phyloP scores from a whole-genome alignment of 306 rosid species.

The Malus fusca region DNA sequence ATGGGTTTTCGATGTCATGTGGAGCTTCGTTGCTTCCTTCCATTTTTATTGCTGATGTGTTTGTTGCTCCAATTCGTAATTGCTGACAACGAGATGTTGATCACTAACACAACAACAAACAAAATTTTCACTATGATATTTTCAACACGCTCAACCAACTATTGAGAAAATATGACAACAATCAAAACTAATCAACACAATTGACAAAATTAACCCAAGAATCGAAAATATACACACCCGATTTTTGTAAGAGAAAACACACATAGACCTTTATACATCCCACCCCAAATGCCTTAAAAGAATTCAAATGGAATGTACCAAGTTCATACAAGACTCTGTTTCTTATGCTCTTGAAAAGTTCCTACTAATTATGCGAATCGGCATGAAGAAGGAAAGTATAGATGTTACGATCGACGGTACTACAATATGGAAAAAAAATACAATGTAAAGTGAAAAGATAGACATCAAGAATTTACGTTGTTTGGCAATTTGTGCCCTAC shows the following conservation, averaged over 20 bases:
- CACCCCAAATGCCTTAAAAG: background rate
- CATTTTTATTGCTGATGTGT: background rate
- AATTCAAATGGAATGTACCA: background rate
- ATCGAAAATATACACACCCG: too few relatives aligned
- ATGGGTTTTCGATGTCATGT: constrained; percentile 21
- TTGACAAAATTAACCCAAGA: too few relatives aligned
- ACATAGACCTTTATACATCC: background rate
- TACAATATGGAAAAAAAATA: too few relatives aligned
- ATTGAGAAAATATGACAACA: too few relatives aligned
- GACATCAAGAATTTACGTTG: too few relatives aligned
- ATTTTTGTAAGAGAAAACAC: background rate
- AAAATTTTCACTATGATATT: too few relatives aligned
- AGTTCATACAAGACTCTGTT: background rate
- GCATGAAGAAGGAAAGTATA: background rate
- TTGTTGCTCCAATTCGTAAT: background rate
- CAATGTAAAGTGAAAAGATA: background rate
- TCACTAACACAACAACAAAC: background rate
- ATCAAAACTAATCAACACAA: too few relatives aligned
- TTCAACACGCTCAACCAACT: too few relatives aligned
- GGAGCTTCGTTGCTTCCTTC: background rate
- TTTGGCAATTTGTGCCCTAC: too few relatives aligned
- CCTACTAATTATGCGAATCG: background rate
- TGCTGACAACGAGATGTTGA: background rate
- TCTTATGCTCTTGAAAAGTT: background rate
- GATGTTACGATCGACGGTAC: too few relatives aligned